These are phyloP conservation scores for Chlamydomonas incerta DNA, from an alignment of 139 green algal genomes.

Conservation along the genomic window DNA sequence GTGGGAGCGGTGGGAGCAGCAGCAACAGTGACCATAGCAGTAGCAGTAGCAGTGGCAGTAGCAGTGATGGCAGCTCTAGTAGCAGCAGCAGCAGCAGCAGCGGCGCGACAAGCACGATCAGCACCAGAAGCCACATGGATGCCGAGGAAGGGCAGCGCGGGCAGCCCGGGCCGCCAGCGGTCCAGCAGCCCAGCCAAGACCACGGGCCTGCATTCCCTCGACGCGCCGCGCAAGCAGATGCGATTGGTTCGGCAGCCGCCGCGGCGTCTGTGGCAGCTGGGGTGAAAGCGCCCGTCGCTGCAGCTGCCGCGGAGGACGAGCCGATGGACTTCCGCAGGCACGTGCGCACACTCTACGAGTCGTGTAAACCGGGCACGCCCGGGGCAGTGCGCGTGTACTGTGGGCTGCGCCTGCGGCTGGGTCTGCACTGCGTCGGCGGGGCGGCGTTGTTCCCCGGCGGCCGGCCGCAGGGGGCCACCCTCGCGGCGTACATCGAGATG, in stretches of 20 bases:
- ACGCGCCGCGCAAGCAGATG: not conserved
- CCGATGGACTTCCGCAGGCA: not conserved
- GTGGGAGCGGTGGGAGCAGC: too few species aligned
- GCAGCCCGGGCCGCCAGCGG: too few species aligned
- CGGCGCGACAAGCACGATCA: too few species aligned
- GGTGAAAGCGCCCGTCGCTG: not conserved
- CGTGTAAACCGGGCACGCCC: not conserved
- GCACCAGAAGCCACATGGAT: not conserved
- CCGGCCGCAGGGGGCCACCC: too few species aligned
- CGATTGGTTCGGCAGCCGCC: not conserved
- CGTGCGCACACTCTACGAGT: not conserved
- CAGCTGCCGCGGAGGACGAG: not conserved
- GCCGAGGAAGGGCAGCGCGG: not conserved
- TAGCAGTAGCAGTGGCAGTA: not conserved
- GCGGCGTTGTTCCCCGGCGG: not conserved
- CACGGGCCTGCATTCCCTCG: too few species aligned
- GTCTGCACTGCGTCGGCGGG: not conserved
- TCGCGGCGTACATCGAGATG: not conserved
- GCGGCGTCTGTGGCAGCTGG: not conserved
- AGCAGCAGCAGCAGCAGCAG: not conserved
- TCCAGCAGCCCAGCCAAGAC: too few species aligned
- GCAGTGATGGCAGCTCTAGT: not conserved
- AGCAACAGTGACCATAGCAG: not conserved
- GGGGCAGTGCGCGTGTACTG: constrained; percentile 4
- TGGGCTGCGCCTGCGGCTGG: not conserved